Evolutionary conservation across 1,139 yeast species (phyloP), one percentile per base, ranked within the genome.

Genomic region (Blastobotrys ciferrii): DNA sequence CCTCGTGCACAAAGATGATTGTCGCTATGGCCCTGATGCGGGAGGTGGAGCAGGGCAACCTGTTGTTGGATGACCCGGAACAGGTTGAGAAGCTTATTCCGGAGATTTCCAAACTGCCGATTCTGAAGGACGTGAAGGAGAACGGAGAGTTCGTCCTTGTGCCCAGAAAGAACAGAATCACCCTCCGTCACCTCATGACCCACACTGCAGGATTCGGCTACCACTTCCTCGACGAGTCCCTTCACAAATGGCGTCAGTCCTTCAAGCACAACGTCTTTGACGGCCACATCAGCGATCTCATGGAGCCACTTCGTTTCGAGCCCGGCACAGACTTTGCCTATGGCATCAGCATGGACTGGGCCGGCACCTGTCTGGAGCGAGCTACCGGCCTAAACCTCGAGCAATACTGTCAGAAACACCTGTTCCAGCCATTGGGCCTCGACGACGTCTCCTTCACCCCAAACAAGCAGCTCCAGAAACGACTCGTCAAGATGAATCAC

Each of bases 1-100:
- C 71, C 40, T 75, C 81, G 12, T 73, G 78, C 49, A 75, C 82
- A 12, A 79, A 79, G 56, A 59, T 76, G 2, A 59, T 77, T 48
- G 75, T 81, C 1, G 69, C 76, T 0, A 68, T 74, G 60, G 81
- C 77, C 0, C 63, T 70, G 1, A 62, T 79, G 49, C 73, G 72
- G 41, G 66, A 78, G 23, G 71, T 70, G 37, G 82, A 79, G 48
- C 66, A 68, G 44, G 79, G 79, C 0, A 59, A 60, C 37, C 56
- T 78, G 18, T 63, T 66, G 4, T 60, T 79, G 40, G 80, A 78
- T 53, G 69, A 59, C 7, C 60, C 65, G 4, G 58, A 56, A 32
- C 56, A 53, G 33, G 56, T 58, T 6, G 65, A 68, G 23, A 57
- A 58, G 4, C 69, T 71, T 49, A 15, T 36, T 7, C 40, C 40